Evolutionary conservation across 371 early-diverging fungal genomes (phyloP).

Genomic region (Umbelopsis sp.): DNA sequence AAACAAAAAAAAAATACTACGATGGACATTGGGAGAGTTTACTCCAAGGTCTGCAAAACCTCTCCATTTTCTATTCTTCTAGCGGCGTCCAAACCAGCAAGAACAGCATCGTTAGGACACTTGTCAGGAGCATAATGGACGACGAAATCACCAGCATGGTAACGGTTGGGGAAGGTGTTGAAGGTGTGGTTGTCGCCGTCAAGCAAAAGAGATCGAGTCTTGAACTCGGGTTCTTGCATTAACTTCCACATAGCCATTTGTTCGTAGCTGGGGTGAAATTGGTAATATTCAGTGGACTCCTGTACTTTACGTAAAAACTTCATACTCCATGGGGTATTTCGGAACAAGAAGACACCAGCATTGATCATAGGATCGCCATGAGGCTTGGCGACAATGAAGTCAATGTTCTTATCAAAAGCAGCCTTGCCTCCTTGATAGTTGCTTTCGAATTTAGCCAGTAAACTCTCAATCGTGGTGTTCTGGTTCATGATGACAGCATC

Average conservation of each 20-base stretch:
- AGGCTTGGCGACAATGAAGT: conserved; percentile 56
- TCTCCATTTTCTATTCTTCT: conserved; percentile 36
- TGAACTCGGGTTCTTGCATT: conserved; percentile 39
- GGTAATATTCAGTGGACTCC: conserved; percentile 48
- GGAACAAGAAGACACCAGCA: conserved; percentile 67
- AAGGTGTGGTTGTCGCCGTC: conserved; percentile 63
- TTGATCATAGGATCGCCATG: conserved; percentile 54
- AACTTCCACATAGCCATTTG: conserved; percentile 69
- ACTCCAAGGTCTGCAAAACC: conserved; percentile 14
- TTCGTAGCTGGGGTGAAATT: conserved; percentile 51
- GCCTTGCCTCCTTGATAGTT: conserved; percentile 32
- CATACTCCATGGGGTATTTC: conserved; percentile 62
- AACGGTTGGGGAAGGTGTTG: conserved; percentile 60
- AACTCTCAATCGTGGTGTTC: conserved; percentile 40
- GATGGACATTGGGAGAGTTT: not conserved
- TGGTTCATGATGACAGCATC: conserved; percentile 64
- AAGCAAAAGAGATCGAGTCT: conserved; percentile 43
- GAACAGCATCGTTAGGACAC: conserved; percentile 61
- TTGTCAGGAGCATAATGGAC: conserved; percentile 69
- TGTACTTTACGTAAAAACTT: conserved; percentile 60
- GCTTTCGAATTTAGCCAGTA: conserved; percentile 35
- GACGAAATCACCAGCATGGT: conserved; percentile 60
- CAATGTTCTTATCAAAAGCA: conserved; percentile 37
- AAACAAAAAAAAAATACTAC: not conserved
- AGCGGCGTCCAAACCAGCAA: conserved; percentile 53